Evolutionary conservation across 495 filamentous ascomycete genomes (phyloP).

Genomic region (Penicilliopsis zonata): DNA sequence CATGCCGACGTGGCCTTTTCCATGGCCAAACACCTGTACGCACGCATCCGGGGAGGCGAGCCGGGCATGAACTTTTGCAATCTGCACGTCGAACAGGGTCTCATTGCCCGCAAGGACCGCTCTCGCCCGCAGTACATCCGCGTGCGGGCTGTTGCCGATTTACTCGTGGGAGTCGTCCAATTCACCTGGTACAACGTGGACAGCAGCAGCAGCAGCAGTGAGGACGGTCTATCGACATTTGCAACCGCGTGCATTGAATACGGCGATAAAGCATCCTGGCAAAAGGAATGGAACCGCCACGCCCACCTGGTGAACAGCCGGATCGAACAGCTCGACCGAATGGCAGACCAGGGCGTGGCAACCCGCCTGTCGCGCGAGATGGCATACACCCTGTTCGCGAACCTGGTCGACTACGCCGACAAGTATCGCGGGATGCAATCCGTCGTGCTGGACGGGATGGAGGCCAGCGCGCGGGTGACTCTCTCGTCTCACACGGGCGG

Average conservation of each 20-base stretch:
- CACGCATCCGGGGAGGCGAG: background rate
- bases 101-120: constrained; percentile 5
- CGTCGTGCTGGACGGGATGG: background rate
- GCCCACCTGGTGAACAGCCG: constrained; percentile 18
- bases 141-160: constrained; percentile 7
- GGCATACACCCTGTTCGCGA: constrained; percentile 23
- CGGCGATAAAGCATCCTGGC: constrained; percentile 9
- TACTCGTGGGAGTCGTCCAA: constrained; percentile 3
- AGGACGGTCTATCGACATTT: constrained; percentile 8
- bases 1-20: constrained; percentile 61
- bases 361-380: constrained; percentile 13
- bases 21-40: constrained; percentile 36
- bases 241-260: constrained; percentile 12
- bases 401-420: constrained; percentile 27
- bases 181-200: constrained; percentile 7
- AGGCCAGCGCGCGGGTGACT: background rate
- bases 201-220: background rate
- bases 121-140: constrained; percentile 7
- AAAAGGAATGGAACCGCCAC: constrained; percentile 10
- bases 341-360: constrained; percentile 12
- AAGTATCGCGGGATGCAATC: constrained; percentile 27
- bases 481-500: constrained; percentile 4
- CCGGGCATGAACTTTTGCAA: background rate
- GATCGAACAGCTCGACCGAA: constrained; percentile 12
- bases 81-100: background rate